Evolutionary conservation across 2,329 filamentous ascomycete genomes (phyloP).

Genomic region (Phyllosticta citribraziliensis): DNA sequence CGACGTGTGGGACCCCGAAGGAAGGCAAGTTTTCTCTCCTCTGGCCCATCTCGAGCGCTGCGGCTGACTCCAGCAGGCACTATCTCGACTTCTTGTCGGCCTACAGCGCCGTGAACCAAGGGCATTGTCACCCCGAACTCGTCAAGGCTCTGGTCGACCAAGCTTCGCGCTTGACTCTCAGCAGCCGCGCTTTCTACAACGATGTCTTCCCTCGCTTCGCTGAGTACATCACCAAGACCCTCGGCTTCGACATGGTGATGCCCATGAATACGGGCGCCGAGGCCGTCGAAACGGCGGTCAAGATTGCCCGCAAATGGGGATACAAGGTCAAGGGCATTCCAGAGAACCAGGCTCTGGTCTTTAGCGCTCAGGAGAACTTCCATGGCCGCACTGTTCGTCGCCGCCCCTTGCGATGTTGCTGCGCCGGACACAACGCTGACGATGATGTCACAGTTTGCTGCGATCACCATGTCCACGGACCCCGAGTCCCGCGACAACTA

Average conservation of each 20-base stretch:
- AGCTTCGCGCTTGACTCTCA: conserved; percentile 79
- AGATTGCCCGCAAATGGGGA: conserved; percentile 94
- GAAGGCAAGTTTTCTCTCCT: conserved; percentile 25
- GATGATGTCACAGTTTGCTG: conserved; percentile 57
- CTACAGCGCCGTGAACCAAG: conserved; percentile 96
- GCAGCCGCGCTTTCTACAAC: conserved; percentile 93
- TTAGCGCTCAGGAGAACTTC: conserved; percentile 86
- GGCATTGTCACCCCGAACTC: conserved; percentile 93
- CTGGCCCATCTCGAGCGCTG: neutral
- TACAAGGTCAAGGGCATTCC: conserved; percentile 93
- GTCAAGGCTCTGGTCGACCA: conserved; percentile 85
- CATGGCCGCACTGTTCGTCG: conserved; percentile 81
- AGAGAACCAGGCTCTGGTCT: conserved; percentile 71
- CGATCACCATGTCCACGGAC: conserved; percentile 90
- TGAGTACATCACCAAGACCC: conserved; percentile 77
- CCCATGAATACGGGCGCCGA: conserved; percentile 98
- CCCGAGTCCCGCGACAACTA: conserved; percentile 95
- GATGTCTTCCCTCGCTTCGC: conserved; percentile 96
- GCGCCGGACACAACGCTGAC: neutral
- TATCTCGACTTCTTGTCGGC: conserved; percentile 98
- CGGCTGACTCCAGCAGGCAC: conserved; percentile 34
- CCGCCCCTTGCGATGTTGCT: neutral
- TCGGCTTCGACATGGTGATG: conserved; percentile 95
- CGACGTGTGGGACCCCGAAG: conserved; percentile 95
- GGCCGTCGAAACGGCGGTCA: conserved; percentile 90